Base-by-base conservation (phyloP, 768 basidiomycete species). In the Phaeotremella fagi region DNA sequence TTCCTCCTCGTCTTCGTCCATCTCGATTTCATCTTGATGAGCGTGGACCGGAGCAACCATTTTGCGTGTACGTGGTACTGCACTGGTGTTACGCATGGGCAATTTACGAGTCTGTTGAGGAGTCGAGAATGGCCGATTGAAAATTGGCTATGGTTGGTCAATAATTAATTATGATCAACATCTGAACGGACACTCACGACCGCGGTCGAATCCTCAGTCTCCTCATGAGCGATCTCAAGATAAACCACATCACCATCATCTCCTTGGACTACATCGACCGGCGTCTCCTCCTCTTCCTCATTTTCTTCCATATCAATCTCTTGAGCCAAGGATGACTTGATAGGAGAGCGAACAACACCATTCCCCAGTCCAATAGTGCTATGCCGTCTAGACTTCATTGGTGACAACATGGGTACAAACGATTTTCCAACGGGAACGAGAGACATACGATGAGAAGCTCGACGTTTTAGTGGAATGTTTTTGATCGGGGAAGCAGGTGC, bases 241-340 rank as follows among this genome's bases (percentile, higher is more conserved):
- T 71, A 68, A 6, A 66, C 59, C 31, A 58, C 48, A 45, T 73
- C 68, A 11, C 68, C 68, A 36, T 64, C 64, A 44, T 65, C 71
- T 14, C 55, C 57, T 14, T 68, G 45, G 4, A 58, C 59, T 20
- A 65, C 52, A 31, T 64, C 65, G 11, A 67, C 46, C 23, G 57
- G 31, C 20, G 37, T 24, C 24, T 57, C 56, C 9, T 33, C 16
- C 23, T 51, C 59, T 24, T 58, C 28, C 0, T 25, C 44, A 16
- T 57, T 59, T 23, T 64, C 55, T 11, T 33, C 46, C 29, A 56
- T 46, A 12, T 57, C 57, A 9, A 55, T 29, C 29, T 48, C 54
- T 28, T 27, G 37, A 31, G 24, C 29, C 46, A 48, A n/a, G 6
- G 9, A 16, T 4, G 46, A 48, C 22, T 48, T 28, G 16, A 6